Evolutionary conservation across 345 rosid species (phyloP).

Genomic region (Theobroma cacao): DNA sequence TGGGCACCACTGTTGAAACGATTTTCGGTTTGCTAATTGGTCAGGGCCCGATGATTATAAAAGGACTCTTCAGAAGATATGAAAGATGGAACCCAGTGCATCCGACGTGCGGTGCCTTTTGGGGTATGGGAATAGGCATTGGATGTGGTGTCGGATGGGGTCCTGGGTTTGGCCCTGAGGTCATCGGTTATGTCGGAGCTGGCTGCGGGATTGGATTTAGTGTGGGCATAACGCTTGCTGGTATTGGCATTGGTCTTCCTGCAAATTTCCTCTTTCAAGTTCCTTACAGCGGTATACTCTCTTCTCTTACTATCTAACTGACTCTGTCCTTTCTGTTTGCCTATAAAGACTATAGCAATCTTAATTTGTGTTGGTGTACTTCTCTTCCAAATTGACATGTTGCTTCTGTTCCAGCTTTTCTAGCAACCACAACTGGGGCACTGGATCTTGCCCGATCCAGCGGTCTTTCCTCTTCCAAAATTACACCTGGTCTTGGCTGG

Average conservation of each 20-base stretch:
- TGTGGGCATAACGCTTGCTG: conserved; percentile 81
- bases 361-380: background rate
- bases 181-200: conserved; percentile 83
- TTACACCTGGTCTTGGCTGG: conserved; percentile 36
- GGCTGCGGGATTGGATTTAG: conserved; percentile 91
- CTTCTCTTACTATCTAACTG: no score
- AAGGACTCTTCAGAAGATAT: conserved; percentile 75
- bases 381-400: background rate
- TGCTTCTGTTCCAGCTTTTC: conserved; percentile 37
- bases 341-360: background rate
- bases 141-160: conserved; percentile 99
- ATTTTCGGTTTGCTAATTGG: background rate
- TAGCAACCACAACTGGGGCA: conserved; percentile 45
- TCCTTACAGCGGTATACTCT: conserved; percentile 56
- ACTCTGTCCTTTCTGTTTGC: background rate
- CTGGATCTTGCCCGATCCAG: conserved; percentile 31
- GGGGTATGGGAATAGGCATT: conserved; percentile 93
- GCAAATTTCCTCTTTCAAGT: conserved; percentile 51
- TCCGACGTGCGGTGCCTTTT: conserved; percentile 84
- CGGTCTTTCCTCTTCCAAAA: conserved; percentile 27
- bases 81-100: conserved; percentile 93
- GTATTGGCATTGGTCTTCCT: conserved; percentile 90
- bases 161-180: conserved; percentile 96
- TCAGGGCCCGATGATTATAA: conserved; percentile 69
- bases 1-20: no score